phyloP scores from a whole-genome alignment of 2,329 filamentous ascomycete genomes.

The Aspergillus vadensis region DNA sequence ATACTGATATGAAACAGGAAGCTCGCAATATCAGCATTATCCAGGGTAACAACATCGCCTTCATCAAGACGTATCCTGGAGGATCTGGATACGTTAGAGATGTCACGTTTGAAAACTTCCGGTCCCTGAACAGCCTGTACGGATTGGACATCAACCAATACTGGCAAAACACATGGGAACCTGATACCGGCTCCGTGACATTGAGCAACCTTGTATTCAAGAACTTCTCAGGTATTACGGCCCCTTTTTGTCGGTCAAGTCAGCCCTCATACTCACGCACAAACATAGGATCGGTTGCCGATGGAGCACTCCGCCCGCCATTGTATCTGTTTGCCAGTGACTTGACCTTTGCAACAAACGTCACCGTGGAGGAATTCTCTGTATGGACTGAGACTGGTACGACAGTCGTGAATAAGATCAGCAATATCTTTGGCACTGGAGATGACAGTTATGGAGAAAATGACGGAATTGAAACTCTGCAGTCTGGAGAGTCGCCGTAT shows the following conservation, averaged over 20 bases:
- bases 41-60: conserved; percentile 42
- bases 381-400: conserved; percentile 36
- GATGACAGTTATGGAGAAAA: conserved; percentile 28
- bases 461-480: background rate
- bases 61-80: conserved; percentile 45
- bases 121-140: conserved; percentile 28
- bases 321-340: conserved; percentile 38
- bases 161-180: conserved; percentile 28
- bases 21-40: conserved; percentile 41
- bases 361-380: conserved; percentile 37
- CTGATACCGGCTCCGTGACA: conserved; percentile 27
- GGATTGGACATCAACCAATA: conserved; percentile 30
- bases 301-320: conserved; percentile 32
- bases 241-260: no score
- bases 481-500: background rate
- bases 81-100: conserved; percentile 42
- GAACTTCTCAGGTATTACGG: conserved; percentile 25
- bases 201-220: conserved; percentile 27
- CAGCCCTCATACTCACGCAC: background rate
- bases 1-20: conserved; percentile 19
- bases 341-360: conserved; percentile 32
- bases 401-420: conserved; percentile 34
- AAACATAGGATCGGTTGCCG: conserved; percentile 32
- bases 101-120: conserved; percentile 35
- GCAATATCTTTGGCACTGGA: conserved; percentile 38